phyloP scores from a whole-genome alignment of 2,329 filamentous ascomycete species.

The Venturia pyrina region DNA sequence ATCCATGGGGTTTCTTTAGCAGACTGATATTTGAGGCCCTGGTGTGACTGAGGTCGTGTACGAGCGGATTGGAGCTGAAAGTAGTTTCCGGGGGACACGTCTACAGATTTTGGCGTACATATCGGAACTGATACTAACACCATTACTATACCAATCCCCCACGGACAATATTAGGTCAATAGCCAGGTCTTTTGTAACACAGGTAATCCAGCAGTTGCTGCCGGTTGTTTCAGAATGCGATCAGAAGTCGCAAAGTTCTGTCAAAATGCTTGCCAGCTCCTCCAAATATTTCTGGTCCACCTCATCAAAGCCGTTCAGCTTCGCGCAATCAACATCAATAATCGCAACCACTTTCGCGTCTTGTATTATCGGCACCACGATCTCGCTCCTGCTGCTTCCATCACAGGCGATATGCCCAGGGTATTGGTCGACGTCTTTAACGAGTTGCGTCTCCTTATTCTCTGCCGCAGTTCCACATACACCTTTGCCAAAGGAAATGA shows the following conservation, averaged over 20 bases:
- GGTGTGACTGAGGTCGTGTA: too few relatives aligned
- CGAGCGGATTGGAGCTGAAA: too few relatives aligned
- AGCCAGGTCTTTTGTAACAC: too few relatives aligned
- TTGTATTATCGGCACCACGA: conserved; percentile 64
- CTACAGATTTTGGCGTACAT: neutral
- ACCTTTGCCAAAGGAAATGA: conserved; percentile 60
- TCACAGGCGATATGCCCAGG: conserved; percentile 79
- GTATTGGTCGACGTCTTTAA: conserved; percentile 60
- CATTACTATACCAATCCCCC: neutral
- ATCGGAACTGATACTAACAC: neutral
- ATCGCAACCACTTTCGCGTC: conserved; percentile 55
- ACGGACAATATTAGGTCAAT: neutral
- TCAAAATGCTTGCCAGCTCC: conserved; percentile 51
- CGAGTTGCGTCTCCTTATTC: conserved; percentile 51
- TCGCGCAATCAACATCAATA: conserved; percentile 71
- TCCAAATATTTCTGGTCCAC: conserved; percentile 58
- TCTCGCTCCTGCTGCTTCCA: conserved; percentile 63
- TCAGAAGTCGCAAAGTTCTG: conserved; percentile 51
- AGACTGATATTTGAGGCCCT: too few relatives aligned
- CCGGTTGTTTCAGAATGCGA: neutral
- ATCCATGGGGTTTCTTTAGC: too few relatives aligned
- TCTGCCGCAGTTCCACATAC: conserved; percentile 66
- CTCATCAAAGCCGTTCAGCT: conserved; percentile 55
- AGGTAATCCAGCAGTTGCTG: neutral
- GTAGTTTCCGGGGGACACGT: too few relatives aligned